These are phyloP conservation scores for Leccinum incarnatum DNA, from an alignment of 768 basidiomycete species.

Conservation along the genomic window DNA sequence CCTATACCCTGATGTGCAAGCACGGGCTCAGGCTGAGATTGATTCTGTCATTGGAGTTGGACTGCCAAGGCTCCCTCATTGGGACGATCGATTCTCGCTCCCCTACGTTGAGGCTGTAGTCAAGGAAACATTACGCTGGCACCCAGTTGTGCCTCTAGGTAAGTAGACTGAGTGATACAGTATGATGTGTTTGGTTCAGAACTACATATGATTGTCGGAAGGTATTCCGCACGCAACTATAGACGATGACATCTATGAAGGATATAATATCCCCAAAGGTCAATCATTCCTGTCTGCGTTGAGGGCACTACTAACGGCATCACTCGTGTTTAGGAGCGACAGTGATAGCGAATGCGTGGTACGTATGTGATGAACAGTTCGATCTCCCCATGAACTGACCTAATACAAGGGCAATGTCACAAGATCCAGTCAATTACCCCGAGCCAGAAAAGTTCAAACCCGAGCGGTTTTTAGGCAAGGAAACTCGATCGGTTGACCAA, in stretches of 20 bases:
- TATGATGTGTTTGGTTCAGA: background rate
- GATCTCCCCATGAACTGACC: background rate
- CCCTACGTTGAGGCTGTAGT: conserved; percentile 22
- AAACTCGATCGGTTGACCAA: conserved; percentile 2
- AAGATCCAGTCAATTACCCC: conserved; percentile 36
- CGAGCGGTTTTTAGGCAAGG: conserved; percentile 29
- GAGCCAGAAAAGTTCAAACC: conserved; percentile 40
- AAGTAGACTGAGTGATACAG: background rate
- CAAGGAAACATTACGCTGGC: conserved; percentile 27
- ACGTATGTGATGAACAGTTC: background rate
- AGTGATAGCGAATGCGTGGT: conserved; percentile 21
- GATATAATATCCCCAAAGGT: conserved; percentile 53
- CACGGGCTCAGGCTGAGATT: conserved; percentile 19
- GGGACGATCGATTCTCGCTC: conserved; percentile 20
- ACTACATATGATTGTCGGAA: conserved; percentile 1
- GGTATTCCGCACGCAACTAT: conserved; percentile 34
- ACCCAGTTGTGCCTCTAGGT: conserved; percentile 17
- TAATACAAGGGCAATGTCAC: conserved; percentile 31
- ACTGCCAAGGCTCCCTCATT: conserved; percentile 20
- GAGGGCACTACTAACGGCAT: background rate
- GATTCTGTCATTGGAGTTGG: conserved; percentile 17
- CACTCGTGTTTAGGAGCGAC: conserved; percentile 16
- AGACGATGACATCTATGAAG: conserved; percentile 41
- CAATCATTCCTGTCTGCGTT: conserved; percentile 11
- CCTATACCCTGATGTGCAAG: conserved; percentile 25